phyloP scores from a whole-genome alignment of 2,329 filamentous ascomycete genomes.

The Piedraia hortae region DNA sequence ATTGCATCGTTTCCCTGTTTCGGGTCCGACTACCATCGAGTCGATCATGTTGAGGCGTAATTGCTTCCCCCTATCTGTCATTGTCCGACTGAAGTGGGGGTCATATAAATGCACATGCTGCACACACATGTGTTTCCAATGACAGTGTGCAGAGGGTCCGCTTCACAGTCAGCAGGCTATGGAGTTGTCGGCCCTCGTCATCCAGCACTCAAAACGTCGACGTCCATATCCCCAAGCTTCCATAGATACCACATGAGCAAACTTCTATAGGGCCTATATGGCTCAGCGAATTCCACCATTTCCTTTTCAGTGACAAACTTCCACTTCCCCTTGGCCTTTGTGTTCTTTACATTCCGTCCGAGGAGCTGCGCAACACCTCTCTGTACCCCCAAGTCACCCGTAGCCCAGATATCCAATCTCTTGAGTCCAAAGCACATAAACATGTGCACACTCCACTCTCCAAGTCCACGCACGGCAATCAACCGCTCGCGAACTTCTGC shows the following conservation, averaged over 20 bases:
- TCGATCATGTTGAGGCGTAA: too few relatives aligned
- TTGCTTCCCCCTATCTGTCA: too few relatives aligned
- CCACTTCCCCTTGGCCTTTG: slow-evolving; percentile 70
- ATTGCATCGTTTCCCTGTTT: too few relatives aligned
- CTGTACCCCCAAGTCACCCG: slow-evolving; percentile 82
- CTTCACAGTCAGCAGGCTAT: too few relatives aligned
- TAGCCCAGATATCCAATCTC: slow-evolving; percentile 75
- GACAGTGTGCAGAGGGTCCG: too few relatives aligned
- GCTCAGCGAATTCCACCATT: slow-evolving; percentile 57
- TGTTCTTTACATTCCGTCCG: slow-evolving; percentile 55
- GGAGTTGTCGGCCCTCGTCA: too few relatives aligned
- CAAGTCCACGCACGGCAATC: slow-evolving; percentile 63
- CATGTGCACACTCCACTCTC: slow-evolving; percentile 89
- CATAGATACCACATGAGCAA: slow-evolving; percentile 99
- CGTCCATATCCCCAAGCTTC: slow-evolving; percentile 17
- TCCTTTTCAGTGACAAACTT: slow-evolving; percentile 93
- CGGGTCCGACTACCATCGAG: too few relatives aligned
- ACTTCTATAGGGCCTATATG: slow-evolving; percentile 60
- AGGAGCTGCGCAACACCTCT: slow-evolving; percentile 74
- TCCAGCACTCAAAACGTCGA: too few relatives aligned
- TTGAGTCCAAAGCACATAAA: slow-evolving; percentile 92
- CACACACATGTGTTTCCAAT: too few relatives aligned
- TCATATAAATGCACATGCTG: too few relatives aligned
- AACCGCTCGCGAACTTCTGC: slow-evolving; percentile 63
- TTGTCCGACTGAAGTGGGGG: too few relatives aligned